A percentile compares a stretch with the other conserved stretches of the same genome.
Evolutionary conservation across 2,329 filamentous ascomycete genomes (phyloP).

Genomic region (Cladosporium velox): DNA sequence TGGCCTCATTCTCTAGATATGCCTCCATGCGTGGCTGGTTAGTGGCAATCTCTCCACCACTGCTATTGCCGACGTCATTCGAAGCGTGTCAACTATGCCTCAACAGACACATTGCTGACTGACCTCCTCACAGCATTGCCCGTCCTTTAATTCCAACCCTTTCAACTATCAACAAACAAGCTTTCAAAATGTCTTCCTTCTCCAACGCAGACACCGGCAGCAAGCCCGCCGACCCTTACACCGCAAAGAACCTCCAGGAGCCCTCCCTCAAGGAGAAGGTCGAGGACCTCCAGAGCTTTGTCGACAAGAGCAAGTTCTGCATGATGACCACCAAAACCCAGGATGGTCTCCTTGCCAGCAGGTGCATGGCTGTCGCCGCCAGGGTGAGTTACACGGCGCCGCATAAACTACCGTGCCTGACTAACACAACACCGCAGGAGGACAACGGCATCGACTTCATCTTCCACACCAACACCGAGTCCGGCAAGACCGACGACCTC

Average conservation of each 20-base stretch:
- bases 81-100: neutral
- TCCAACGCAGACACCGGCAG: slow-evolving; percentile 63
- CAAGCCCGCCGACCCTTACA: slow-evolving; percentile 76
- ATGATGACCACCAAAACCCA: slow-evolving; percentile 82
- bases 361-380: slow-evolving; percentile 82
- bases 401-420: slow-evolving; percentile 13
- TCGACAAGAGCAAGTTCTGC: slow-evolving; percentile 74
- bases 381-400: slow-evolving; percentile 55
- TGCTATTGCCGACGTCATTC: neutral
- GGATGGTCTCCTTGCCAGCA: slow-evolving; percentile 69
- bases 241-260: slow-evolving; percentile 73
- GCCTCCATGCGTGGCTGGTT: slow-evolving; percentile 11
- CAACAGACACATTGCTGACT: neutral
- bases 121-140: neutral
- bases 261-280: slow-evolving; percentile 72
- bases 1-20: slow-evolving; percentile 9
- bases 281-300: slow-evolving; percentile 70
- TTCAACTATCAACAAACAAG: slow-evolving; percentile 3
- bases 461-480: slow-evolving; percentile 90
- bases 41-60: slow-evolving; percentile 13
- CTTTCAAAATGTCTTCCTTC: slow-evolving; percentile 44
- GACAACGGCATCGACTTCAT: slow-evolving; percentile 76
- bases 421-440: slow-evolving; percentile 56
- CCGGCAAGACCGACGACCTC: slow-evolving; percentile 83
- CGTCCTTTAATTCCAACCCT: slow-evolving; percentile 5